Evolutionary conservation across 129 eudicot genomes (phyloP).

Genomic region (Artemisia tridentata): DNA sequence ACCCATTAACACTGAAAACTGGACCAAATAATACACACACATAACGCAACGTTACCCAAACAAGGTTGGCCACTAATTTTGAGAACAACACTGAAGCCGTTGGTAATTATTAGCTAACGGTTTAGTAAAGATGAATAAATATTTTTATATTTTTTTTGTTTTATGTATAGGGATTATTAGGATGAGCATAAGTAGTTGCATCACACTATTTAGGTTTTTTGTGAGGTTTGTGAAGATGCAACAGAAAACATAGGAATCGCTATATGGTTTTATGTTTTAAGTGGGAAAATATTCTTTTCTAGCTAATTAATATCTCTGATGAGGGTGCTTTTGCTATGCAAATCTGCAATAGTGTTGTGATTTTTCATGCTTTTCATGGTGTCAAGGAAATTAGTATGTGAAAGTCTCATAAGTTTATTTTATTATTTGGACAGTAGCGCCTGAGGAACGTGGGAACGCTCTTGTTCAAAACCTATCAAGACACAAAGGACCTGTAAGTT

Average conservation of each 20-base stretch:
- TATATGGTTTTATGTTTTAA: neutral
- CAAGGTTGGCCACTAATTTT: no score
- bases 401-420: conserved; percentile 17
- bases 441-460: conserved; percentile 58
- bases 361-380: conserved; percentile 19
- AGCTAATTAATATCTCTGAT: neutral
- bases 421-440: conserved; percentile 34
- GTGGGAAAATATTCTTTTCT: neutral
- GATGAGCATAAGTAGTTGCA: conserved; percentile 2
- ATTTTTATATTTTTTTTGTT: neutral
- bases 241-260: neutral
- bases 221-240: conserved; percentile 8
- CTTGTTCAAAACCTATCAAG: conserved; percentile 60
- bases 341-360: conserved; percentile 1
- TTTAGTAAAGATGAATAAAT: neutral
- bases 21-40: no score
- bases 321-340: neutral
- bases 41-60: no score
- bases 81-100: no score
- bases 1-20: no score
- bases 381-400: conserved; percentile 11
- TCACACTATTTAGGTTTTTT: conserved; percentile 6
- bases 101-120: no score
- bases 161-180: neutral
- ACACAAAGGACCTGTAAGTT: conserved; percentile 89